These are phyloP conservation scores for Ligustrum vulgare DNA, from an alignment of 257 asterid species.

Conservation along the genomic window DNA sequence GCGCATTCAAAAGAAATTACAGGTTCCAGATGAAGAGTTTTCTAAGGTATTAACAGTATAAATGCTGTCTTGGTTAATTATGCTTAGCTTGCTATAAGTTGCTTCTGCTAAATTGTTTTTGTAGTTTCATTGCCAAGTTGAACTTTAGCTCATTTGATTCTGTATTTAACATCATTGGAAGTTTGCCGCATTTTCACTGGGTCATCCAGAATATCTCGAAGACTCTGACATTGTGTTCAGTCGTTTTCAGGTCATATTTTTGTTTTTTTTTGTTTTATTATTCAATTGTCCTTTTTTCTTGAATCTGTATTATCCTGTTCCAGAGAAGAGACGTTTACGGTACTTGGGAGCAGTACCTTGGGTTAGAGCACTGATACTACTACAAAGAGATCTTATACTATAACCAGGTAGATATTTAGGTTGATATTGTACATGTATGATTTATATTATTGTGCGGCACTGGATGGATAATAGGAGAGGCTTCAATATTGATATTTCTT, in stretches of 20 bases:
- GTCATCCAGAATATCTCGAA: slow-evolving; percentile 53
- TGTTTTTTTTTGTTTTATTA: background rate
- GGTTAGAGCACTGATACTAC: slow-evolving; percentile 56
- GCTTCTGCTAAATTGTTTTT: background rate
- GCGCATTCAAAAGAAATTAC: slow-evolving; percentile 54
- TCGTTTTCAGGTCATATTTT: slow-evolving; percentile 49
- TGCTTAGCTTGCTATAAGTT: background rate
- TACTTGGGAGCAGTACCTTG: slow-evolving; percentile 65
- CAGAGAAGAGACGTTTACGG: slow-evolving; percentile 39
- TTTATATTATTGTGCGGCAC: background rate
- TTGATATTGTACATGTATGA: background rate
- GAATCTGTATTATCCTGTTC: slow-evolving; percentile 5
- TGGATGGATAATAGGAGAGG: background rate
- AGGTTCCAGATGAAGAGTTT: slow-evolving; percentile 57
- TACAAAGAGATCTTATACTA: slow-evolving; percentile 43
- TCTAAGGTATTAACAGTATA: slow-evolving; percentile 33
- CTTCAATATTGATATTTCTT: background rate
- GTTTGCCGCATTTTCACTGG: slow-evolving; percentile 53
- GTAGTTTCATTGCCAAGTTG: background rate
- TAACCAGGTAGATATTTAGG: slow-evolving; percentile 38
- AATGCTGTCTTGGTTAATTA: background rate
- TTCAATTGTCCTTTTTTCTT: slow-evolving; percentile 2
- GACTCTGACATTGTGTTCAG: slow-evolving; percentile 49
- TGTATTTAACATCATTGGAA: slow-evolving; percentile 47
- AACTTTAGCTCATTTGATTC: slow-evolving; percentile 14